phyloP scores from a whole-genome alignment of 768 basidiomycete genomes.

The Gyrodon lividus region DNA sequence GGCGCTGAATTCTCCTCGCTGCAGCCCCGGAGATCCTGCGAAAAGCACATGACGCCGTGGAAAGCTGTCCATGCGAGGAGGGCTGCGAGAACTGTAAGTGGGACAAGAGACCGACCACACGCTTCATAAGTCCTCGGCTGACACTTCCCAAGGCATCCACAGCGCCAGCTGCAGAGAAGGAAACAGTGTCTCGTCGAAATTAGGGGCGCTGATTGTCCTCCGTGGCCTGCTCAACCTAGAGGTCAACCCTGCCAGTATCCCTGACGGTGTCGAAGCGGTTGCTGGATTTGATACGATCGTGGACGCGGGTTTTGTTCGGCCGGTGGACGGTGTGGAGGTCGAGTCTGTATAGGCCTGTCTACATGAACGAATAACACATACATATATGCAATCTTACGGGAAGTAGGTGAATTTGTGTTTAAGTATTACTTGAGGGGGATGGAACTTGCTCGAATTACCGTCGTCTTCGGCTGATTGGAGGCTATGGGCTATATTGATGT shows the following conservation, averaged over 20 bases:
- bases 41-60: slow-evolving; percentile 56
- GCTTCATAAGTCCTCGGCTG: no score
- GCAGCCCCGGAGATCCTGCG: slow-evolving; percentile 57
- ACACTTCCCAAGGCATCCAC: slow-evolving; percentile 52
- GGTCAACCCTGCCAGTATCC: slow-evolving; percentile 39
- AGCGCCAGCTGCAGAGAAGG: slow-evolving; percentile 65
- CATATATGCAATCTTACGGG: no score
- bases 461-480: slow-evolving; percentile 47
- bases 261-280: slow-evolving; percentile 28
- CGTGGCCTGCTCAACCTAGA: slow-evolving; percentile 53
- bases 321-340: slow-evolving; percentile 44
- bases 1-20: neutral
- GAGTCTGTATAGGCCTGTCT: slow-evolving; percentile 32
- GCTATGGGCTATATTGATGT: slow-evolving; percentile 51
- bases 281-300: slow-evolving; percentile 50
- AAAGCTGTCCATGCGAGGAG: slow-evolving; percentile 60
- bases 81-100: slow-evolving; percentile 71
- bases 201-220: slow-evolving; percentile 69
- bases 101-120: neutral
- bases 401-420: neutral
- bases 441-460: slow-evolving; percentile 72
- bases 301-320: slow-evolving; percentile 48
- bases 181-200: slow-evolving; percentile 72
- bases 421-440: slow-evolving; percentile 44
- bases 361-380: neutral